Percentiles rank a stretch among this genome's conserved stretches.
Evolutionary conservation across 805 yeast genomes (phyloP).

Genomic region (Yamadazyma paraphyllophila): DNA sequence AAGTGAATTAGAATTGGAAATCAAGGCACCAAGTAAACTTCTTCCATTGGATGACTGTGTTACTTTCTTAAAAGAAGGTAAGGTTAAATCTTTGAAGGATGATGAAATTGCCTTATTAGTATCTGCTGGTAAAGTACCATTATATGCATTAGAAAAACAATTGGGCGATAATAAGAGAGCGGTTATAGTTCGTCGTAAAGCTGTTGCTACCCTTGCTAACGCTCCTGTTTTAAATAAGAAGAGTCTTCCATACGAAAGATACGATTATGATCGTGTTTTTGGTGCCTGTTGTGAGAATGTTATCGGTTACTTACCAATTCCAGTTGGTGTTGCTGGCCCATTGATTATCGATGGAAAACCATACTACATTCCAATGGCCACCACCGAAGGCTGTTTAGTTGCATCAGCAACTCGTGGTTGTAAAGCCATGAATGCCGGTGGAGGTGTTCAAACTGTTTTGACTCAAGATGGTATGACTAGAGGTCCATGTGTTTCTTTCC

Average conservation of each 20-base stretch:
- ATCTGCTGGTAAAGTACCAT: slow-evolving; percentile 74
- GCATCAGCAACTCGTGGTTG: slow-evolving; percentile 99
- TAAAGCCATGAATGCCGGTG: slow-evolving; percentile 95
- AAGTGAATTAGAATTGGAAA: slow-evolving; percentile 26
- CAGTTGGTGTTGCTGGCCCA: slow-evolving; percentile 98
- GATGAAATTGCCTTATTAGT: slow-evolving; percentile 74
- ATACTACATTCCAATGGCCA: slow-evolving; percentile 96
- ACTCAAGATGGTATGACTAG: slow-evolving; percentile 99
- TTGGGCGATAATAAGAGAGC: slow-evolving; percentile 88
- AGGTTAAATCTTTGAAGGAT: slow-evolving; percentile 61
- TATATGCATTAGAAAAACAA: slow-evolving; percentile 93
- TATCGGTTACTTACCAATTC: slow-evolving; percentile 93
- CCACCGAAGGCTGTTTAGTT: slow-evolving; percentile 97
- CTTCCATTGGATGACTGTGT: slow-evolving; percentile 65
- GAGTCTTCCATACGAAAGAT: slow-evolving; percentile 74
- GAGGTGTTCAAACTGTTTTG: slow-evolving; percentile 89
- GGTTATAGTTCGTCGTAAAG: slow-evolving; percentile 86
- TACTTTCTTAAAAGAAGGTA: slow-evolving; percentile 65
- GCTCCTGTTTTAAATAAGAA: slow-evolving; percentile 74
- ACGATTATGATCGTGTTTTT: slow-evolving; percentile 92
- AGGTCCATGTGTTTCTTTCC: slow-evolving; percentile 96
- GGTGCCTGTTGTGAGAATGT: slow-evolving; percentile 99
- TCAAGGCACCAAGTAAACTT: slow-evolving; percentile 19
- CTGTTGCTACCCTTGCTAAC: slow-evolving; percentile 79
- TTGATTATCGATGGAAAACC: slow-evolving; percentile 84